These are phyloP conservation scores for Lasiodiplodia hormozganensis DNA, from an alignment of 2,329 filamentous ascomycete species.

Conservation along the genomic window DNA sequence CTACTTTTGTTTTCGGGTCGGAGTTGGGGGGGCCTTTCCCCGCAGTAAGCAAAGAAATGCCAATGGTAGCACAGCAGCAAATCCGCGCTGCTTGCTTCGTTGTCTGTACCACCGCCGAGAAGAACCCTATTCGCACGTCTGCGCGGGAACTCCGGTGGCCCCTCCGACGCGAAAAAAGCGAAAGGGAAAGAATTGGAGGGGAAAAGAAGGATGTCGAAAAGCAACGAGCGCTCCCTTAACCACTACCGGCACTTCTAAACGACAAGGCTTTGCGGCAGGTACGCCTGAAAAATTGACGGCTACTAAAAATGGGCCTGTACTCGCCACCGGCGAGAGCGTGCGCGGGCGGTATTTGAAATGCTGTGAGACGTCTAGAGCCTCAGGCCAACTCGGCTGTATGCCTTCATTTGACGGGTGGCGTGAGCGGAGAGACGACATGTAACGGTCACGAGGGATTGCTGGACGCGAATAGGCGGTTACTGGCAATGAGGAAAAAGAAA, in stretches of 20 bases:
- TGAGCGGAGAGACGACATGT: background rate
- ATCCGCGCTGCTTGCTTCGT: background rate
- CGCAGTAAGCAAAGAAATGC: background rate
- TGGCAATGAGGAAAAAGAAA: background rate
- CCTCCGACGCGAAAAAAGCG: no score
- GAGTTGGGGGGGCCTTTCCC: no score
- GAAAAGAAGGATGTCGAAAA: background rate
- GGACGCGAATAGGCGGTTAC: background rate
- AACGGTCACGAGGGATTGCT: background rate
- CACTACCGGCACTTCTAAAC: no score
- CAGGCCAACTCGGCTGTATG: background rate
- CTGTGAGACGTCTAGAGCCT: constrained; percentile 4
- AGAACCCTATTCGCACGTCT: background rate
- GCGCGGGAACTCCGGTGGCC: no score
- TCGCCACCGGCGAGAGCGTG: background rate
- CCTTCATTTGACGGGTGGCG: background rate
- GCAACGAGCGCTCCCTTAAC: background rate
- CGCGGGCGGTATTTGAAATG: background rate
- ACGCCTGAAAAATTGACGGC: background rate
- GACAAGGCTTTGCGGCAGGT: no score
- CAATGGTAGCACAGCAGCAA: constrained; percentile 3
- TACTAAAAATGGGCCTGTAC: background rate
- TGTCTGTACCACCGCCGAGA: background rate
- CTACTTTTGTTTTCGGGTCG: no score
- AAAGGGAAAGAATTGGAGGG: no score